phyloP scores from a whole-genome alignment of 2,329 filamentous ascomycete genomes.

The Sarocladium kiliense region DNA sequence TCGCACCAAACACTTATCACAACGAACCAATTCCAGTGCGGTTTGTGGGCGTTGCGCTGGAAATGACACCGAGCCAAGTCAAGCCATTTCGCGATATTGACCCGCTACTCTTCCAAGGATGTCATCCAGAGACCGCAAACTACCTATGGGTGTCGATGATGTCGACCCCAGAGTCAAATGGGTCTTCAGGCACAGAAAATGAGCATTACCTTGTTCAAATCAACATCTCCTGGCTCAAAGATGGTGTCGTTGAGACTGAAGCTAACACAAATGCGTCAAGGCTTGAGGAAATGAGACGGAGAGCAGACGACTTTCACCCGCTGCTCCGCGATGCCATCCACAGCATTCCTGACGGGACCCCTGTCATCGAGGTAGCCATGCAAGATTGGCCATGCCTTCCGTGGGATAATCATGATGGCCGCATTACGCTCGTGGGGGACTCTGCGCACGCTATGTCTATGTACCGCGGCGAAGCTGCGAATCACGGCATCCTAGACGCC shows the following conservation, averaged over 20 bases:
- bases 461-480: slow-evolving; percentile 37
- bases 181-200: slow-evolving; percentile 22
- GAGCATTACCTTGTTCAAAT: slow-evolving; percentile 38
- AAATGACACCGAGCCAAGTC: slow-evolving; percentile 32
- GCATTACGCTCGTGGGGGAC: slow-evolving; percentile 46
- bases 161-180: slow-evolving; percentile 32
- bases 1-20: slow-evolving; percentile 25
- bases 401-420: slow-evolving; percentile 38
- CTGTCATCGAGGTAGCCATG: slow-evolving; percentile 29
- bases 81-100: slow-evolving; percentile 40
- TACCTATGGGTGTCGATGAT: slow-evolving; percentile 47
- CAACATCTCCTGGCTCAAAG: slow-evolving; percentile 39
- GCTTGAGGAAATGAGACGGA: slow-evolving; percentile 34
- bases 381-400: slow-evolving; percentile 30
- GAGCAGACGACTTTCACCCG: slow-evolving; percentile 25
- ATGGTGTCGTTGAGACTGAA: slow-evolving; percentile 26
- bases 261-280: slow-evolving; percentile 24
- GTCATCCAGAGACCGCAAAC: slow-evolving; percentile 42
- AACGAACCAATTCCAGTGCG: slow-evolving; percentile 30
- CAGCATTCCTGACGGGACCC: slow-evolving; percentile 34
- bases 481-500: slow-evolving; percentile 36
- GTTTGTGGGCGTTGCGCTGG: slow-evolving; percentile 30
- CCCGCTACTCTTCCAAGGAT: slow-evolving; percentile 49
- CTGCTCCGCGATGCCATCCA: slow-evolving; percentile 37
- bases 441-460: slow-evolving; percentile 56